Evolutionary conservation across 1,139 yeast species (phyloP), one percentile per base, ranked within the genome.

Genomic region (Sugiyamaella pinicola): DNA sequence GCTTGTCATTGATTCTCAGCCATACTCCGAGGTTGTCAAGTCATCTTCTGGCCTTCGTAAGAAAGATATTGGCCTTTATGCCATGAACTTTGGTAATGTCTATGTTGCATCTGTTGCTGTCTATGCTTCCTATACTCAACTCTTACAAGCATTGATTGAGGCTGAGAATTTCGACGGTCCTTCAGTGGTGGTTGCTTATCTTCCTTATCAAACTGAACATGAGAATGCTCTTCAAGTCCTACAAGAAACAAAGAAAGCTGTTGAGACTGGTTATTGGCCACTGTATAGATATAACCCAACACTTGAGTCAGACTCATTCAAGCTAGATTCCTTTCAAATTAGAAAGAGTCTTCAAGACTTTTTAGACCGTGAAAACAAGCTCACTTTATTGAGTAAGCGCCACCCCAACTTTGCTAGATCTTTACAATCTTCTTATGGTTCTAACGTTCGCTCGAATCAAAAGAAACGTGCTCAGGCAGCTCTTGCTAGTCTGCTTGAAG

Each of bases 21-120:
- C 96, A n/a, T 83, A 81, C 62, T 69, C 78, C 19, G 75, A 75
- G 49, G 66, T 68, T 45, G 57, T 58, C n/a, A 57, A 62, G 7
- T 56, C 58, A 31, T 58, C 64, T 12, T 52, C 57, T 31, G 54
- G 67, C 17, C 34, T 60, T 18, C 83, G 96, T 65, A 91, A 93
- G 77, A 91, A 91, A 74, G 96, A 93, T 69, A 84, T 91, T 61
- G 99, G 98, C 56, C 76, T 91, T 52, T 93, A 89, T 68, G 97
- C 97, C 50, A 88, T 91, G 96, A 89, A 89, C 72, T 89, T 86
- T 64, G 95, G 96, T 57, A 82, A 84, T 56, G 85, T 87, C 50
- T 91, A 90, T 66, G 97, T 91, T 60, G 96, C 98, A 5, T 89
- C 96, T 17, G 93, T 90, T 50, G 98, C 98, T 21, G 85, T 91